Evolutionary conservation across 139 green algal species (phyloP), one percentile per base, ranked within the genome.

Genomic region (Chlamydomonas sphaeroides): DNA sequence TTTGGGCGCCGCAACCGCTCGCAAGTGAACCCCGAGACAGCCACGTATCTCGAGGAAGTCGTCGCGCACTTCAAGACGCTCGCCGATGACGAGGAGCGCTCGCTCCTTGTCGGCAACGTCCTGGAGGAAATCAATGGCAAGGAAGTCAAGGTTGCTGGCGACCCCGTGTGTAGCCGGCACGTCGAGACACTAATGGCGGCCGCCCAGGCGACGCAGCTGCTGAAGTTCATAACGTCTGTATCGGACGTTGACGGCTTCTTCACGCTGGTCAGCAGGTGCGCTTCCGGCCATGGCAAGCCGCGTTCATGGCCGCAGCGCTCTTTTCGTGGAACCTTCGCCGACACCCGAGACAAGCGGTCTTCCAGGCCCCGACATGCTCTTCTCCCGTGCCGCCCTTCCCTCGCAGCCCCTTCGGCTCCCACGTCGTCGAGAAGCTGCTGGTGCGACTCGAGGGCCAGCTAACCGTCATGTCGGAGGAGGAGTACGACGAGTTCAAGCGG

Each of bases 401-500:
- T 6, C 33, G 25, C 81, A 95, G 93, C 61, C 91, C 92, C 1
- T 95, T 95, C 87, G 94, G 94, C 30, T 95, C 91, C 0, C 93
- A 96, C 68, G 92, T 94, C 15, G 80, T 91, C 56, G 94, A 97
- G 78, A 90, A 88, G 68, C 72, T 91, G 20, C 84, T 95, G 6
- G 68, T 87, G 33, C 38, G 65, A 28, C 81, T 96, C 49, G 84
- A 87, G 36, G 26, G 41, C 35, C 76, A 83, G 38, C 48, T 76
- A 32, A 53, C 79, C 21, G 33, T 5, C 42, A 75, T 84, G 76
- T 33, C n/a, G 38, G 6, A 79, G 49, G 77, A 85, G 26, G 77
- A 80, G 41, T 80, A 49, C 36, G 65, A 73, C 32, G n/a, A 61
- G 18, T 65, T 78, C 3, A 26, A 63, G 3, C 28, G 49, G 57